Evolutionary conservation across 1,284 basidiomycete genomes (phyloP).

Genomic region (Meripilus lineatus): DNA sequence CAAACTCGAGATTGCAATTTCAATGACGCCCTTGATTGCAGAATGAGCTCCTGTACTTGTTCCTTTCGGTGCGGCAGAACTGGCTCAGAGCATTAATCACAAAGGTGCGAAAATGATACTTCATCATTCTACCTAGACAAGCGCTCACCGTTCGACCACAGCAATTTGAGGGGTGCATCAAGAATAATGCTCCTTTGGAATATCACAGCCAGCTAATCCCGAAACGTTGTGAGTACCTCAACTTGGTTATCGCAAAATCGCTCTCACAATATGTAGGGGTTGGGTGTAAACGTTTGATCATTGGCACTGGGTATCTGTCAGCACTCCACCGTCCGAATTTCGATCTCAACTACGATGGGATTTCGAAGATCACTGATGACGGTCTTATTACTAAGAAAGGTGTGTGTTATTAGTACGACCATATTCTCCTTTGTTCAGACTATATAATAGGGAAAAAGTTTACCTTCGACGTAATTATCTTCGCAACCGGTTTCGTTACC

Average conservation of each 20-base stretch:
- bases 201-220: conserved; percentile 39
- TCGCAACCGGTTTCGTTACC: conserved; percentile 30
- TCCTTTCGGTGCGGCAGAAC: too few species aligned
- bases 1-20: too few species aligned
- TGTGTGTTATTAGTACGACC: conserved; percentile 8
- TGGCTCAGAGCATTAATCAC: too few species aligned
- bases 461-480: conserved; percentile 16
- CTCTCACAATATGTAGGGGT: conserved; percentile 19
- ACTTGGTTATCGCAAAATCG: too few species aligned
- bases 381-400: conserved; percentile 35
- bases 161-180: too few species aligned
- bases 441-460: conserved; percentile 14
- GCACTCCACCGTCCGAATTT: conserved; percentile 38
- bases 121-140: too few species aligned
- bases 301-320: conserved; percentile 35
- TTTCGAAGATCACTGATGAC: conserved; percentile 30
- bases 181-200: conserved; percentile 34
- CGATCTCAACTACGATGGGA: conserved; percentile 33
- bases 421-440: neutral
- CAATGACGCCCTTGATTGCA: too few species aligned
- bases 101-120: too few species aligned
- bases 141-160: too few species aligned
- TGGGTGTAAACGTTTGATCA: conserved; percentile 35
- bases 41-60: too few species aligned
- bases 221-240: conserved; percentile 38